Conservation (phyloP, 352 stramenopile genomes). For the Phytopythium oedochilum region DNA sequence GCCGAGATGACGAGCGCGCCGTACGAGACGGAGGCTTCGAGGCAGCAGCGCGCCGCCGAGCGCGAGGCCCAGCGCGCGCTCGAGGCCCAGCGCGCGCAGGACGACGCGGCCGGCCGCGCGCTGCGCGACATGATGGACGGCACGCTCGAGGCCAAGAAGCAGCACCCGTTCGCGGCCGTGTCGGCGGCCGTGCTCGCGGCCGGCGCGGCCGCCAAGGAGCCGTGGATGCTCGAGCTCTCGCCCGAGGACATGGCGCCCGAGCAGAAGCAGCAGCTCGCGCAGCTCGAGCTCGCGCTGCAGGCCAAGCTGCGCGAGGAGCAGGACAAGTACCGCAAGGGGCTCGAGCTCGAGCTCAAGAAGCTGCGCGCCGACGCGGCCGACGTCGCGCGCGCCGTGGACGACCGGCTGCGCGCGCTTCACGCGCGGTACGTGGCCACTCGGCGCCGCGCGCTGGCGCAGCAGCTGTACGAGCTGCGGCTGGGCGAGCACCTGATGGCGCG, state of each 20-base stretch:
- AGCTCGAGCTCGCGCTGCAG: conserved; percentile 60
- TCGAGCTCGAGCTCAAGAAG: conserved; percentile 89
- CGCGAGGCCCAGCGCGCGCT: conserved; percentile 24
- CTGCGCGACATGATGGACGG: conserved; percentile 93
- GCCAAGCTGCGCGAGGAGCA: conserved; percentile 83
- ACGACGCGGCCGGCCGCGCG: conserved; percentile 77
- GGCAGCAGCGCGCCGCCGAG: conserved; percentile 43
- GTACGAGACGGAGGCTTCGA: conserved; percentile 76
- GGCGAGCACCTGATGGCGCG: conserved; percentile 42
- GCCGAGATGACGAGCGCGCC: conserved; percentile 84
- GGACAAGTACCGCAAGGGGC: conserved; percentile 88
- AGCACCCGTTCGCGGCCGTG: conserved; percentile 21
- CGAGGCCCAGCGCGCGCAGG: conserved; percentile 58
- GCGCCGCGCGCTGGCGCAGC: conserved; percentile 47
- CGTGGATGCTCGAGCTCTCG: conserved; percentile 86
- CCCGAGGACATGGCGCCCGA: conserved; percentile 76
- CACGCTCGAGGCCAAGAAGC: conserved; percentile 89
- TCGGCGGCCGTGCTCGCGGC: conserved; percentile 22
- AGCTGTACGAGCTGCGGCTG: conserved; percentile 69
- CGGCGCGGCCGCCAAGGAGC: conserved; percentile 64
- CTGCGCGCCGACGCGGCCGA: conserved; percentile 77
- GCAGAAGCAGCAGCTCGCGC: conserved; percentile 64
- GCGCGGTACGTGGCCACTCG: conserved; percentile 56
- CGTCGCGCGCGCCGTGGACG: conserved; percentile 79
- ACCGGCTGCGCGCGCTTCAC: conserved; percentile 62